Base-by-base conservation (phyloP, 2,329 filamentous ascomycete species). In the Ciborinia camelliae region DNA sequence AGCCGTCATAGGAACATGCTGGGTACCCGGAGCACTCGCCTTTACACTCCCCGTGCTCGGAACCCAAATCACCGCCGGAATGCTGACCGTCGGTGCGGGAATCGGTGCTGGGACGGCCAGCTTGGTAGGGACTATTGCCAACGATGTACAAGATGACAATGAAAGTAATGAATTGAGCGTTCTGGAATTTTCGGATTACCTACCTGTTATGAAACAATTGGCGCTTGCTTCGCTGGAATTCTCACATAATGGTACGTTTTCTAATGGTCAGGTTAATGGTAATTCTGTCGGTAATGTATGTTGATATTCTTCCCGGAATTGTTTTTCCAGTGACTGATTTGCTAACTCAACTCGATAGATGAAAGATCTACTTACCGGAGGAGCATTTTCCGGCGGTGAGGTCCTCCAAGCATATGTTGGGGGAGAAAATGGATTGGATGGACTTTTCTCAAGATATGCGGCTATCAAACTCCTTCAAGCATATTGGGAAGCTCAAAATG, bases 401-500 rank as follows among this genome's bases (percentile, higher is more conserved):
- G 30, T 53, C 12, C 12, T 53, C 3, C 30, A 53, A 53, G 50
- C 50, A 0, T 55, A 55, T 12, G 37, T 55, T 4, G 53, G 53
- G 1, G 53, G 53, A 2, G 26, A 43, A n/a, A 12, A 43, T 1
- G 23, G 53, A 0, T 26, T 41, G 9, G 37, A 55, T 4, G 26
- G 37, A 43, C 23, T 55, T 20, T 55, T 55, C 18, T 41, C 53
- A 8, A 35, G 37, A 15, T 41, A 55, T 6, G 53, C 53, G 30
- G 37, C 37, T 7, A 30, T 55, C 26, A 41, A 55, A 9, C 53
- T 55, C 1, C 37, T 55, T 0, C 53, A 55, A n/a, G 53, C 53
- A 20, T 55, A 55, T 3, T 55, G 23, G 26, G 23, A 55, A 55
- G 53, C 53, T 0, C 37, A 55, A 55, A 55, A 55, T 41, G 53